Evolutionary conservation across 176 grass and related monocot species (phyloP), one percentile per base, ranked within the genome.

Genomic region (Avena eriantha): DNA sequence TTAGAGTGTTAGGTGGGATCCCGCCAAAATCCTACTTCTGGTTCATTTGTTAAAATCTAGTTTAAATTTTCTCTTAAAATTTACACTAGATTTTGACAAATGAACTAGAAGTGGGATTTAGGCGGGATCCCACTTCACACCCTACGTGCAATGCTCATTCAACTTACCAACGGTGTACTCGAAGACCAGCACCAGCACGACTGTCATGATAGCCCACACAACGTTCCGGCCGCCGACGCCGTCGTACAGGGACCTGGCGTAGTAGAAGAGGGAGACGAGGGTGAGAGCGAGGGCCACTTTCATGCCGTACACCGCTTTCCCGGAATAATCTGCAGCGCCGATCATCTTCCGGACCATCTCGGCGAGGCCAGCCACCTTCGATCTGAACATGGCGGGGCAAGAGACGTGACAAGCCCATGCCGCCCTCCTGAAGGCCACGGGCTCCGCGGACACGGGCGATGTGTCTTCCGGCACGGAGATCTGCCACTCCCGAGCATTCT

Each of bases 151-250:
- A n/a, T n/a, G n/a, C n/a, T n/a, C n/a, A 5, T 4, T 60, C 13
- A 17, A 83, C 95, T 82, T 81, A 98, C 96, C 96, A 0, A 98
- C 93, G 13, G 96, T 94, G 31, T 91, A 97, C 48, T 97, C 95
- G 73, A 97, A 97, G 68, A 97, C 31, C 0, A 97, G 90, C 67
- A 97, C 31, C 0, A 97, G 90, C 67, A 92, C 92, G 16, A 92
- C 87, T 1, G 89, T 94, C 85, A 89, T 86, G 22, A 94, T 33
- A 48, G 91, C 94, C 94, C 91, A 93, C 84, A 93, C 91, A 74
- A 87, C 79, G 48, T 78, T 57, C 9, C 86, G 64, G 64, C 64
- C 89, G 1, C 87, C 91, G 33, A 96, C 86, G 8, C 91, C 89
- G 10, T 93, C 75, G 57, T 91, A 96, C 1, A 93, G 66, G 1